These are phyloP conservation scores for Endogone sp. DNA, from an alignment of 192 early-diverging fungal genomes.

Conservation along the genomic window DNA sequence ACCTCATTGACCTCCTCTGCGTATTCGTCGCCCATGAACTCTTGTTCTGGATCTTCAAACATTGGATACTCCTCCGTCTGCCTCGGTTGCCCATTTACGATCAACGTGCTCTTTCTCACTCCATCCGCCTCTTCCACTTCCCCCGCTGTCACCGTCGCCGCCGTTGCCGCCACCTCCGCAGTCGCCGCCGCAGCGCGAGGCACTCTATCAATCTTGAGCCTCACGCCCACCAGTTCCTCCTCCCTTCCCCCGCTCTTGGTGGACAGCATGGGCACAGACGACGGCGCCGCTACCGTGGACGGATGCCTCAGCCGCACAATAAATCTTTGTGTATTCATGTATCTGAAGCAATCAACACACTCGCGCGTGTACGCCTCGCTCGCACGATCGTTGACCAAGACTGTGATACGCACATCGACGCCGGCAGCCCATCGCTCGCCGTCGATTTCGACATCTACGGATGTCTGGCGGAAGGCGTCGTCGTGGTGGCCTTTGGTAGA, in stretches of 20 bases:
- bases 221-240: conserved; percentile 10
- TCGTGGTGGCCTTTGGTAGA: conserved; percentile 13
- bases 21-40: background rate
- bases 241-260: conserved; percentile 26
- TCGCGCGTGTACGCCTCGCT: conserved; percentile 33
- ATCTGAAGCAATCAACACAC: conserved; percentile 32
- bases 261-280: conserved; percentile 28
- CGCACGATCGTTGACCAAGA: conserved; percentile 35
- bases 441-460: conserved; percentile 35
- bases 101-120: background rate
- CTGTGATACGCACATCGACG: conserved; percentile 27
- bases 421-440: conserved; percentile 32
- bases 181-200: conserved; percentile 14
- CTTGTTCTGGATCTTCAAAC: background rate
- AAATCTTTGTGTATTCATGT: conserved; percentile 29
- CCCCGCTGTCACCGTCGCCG: conserved; percentile 10
- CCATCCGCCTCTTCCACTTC: background rate
- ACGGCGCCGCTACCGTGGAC: conserved; percentile 9
- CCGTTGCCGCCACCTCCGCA: conserved; percentile 9
- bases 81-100: background rate
- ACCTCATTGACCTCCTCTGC: background rate
- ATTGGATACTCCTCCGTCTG: background rate
- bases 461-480: conserved; percentile 7
- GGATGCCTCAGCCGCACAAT: conserved; percentile 33
- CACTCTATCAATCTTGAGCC: conserved; percentile 17